Base-by-base conservation (phyloP, 768 basidiomycete species). In the Xerocomellus dryophilus region DNA sequence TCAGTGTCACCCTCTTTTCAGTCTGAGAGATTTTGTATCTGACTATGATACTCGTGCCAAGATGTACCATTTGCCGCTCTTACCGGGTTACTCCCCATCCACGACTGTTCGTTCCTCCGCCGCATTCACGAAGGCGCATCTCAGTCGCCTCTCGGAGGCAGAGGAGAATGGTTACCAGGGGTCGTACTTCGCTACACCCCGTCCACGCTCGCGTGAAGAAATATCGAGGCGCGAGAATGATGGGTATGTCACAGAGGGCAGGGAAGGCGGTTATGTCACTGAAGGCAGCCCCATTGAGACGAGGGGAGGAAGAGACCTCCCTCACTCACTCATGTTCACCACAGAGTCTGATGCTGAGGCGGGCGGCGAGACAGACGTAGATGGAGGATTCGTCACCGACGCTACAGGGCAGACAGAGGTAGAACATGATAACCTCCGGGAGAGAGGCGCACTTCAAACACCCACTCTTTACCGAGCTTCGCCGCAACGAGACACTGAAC, bases 101-200 rank as follows among this genome's bases (percentile, higher is more conserved):
- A 84, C 87, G 3, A 92, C 88, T 55, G 75, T 97, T 25, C 87
- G 95, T n/a, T 93, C 91, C 1, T 92, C 91, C 0, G 81, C 85
- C 11, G 76, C 82, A 4, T 78, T 76, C 5, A 72, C 75, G 4
- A 82, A 83, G 41, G 83, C 88, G 0, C 78, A 85, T 35, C 72
- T 88, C 7, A 78, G 82, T 23, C 82, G 80, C 29, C 79, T 95
- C 54, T 88, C 90, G 2, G 87, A 93, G 65, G 93, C 88, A 7
- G 94, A 98, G 66, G 93, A 95, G 64, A 80, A 88, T 46, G 92
- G 91, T 0, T 95, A 96, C 66, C 85, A 93, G 65, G 92, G 88
- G 14, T 79, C 86, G 1, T 96, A 95, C 66, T 96, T 95, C 70
- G 69, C 73, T 43, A 44, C 49, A 6, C 44, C 62, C 1, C 57